phyloP scores from a whole-genome alignment of 306 rosid species.

The Echinosophora koreensis region DNA sequence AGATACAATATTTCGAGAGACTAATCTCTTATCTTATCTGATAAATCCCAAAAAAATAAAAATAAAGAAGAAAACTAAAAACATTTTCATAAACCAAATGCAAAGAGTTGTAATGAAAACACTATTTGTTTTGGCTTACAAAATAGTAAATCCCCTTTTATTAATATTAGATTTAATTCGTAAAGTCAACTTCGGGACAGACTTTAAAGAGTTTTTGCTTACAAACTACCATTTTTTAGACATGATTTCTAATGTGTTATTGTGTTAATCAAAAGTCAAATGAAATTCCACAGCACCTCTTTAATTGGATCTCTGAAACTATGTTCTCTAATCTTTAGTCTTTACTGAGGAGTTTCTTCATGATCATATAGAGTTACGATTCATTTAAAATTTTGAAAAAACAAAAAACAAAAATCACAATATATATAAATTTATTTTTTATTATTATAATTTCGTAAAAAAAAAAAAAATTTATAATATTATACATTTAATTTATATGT shows the following conservation, averaged over 20 bases:
- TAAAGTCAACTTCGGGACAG: background rate
- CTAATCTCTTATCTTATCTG: no score
- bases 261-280: background rate
- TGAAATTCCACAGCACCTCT: background rate
- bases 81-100: no score
- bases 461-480: no score
- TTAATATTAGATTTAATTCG: slow-evolving; percentile 6
- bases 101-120: background rate
- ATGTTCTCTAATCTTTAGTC: background rate
- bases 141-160: background rate
- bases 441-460: no score
- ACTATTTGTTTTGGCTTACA: background rate
- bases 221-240: background rate
- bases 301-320: background rate
- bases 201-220: background rate
- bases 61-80: no score
- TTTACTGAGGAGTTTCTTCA: background rate
- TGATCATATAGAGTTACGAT: no score
- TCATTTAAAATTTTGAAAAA: no score
- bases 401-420: no score
- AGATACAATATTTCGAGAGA: no score
- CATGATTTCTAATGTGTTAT: background rate
- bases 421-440: no score
- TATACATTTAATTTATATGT: no score
- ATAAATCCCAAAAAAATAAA: no score